phyloP scores from a whole-genome alignment of 768 basidiomycete species.

The Trametes gibbosa region DNA sequence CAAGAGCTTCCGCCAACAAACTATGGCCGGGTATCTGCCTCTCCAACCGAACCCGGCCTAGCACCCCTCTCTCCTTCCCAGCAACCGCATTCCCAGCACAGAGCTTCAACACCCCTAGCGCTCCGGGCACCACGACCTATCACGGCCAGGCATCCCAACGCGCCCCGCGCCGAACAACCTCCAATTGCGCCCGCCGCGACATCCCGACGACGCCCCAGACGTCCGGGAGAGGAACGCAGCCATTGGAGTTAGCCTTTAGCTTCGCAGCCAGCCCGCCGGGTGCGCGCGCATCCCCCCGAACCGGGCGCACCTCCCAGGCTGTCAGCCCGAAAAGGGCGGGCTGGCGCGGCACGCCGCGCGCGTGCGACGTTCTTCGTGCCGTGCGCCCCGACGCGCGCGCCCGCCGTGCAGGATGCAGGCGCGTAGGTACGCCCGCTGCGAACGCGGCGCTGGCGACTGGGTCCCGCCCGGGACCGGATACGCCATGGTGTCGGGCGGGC shows the following conservation, averaged over 20 bases:
- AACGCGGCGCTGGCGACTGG: too few relatives aligned
- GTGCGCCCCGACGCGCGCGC: background rate
- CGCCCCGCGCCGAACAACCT: background rate
- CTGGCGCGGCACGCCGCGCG: constrained; percentile 19
- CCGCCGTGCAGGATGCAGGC: background rate
- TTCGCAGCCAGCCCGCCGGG: background rate
- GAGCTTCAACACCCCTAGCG: too few relatives aligned
- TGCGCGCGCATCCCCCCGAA: constrained; percentile 6
- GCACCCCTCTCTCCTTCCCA: background rate
- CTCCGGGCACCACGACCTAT: too few relatives aligned
- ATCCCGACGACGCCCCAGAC: background rate
- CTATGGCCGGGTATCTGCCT: too few relatives aligned
- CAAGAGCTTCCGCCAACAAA: too few relatives aligned
- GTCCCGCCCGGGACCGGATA: too few relatives aligned
- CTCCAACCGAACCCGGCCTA: too few relatives aligned
- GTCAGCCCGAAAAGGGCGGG: constrained; percentile 7
- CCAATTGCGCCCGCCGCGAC: background rate
- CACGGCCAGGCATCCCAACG: too few relatives aligned
- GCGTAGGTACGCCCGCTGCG: too few relatives aligned
- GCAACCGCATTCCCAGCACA: too few relatives aligned
- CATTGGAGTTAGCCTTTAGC: constrained; percentile 8
- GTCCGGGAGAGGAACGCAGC: too few relatives aligned
- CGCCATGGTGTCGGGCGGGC: too few relatives aligned
- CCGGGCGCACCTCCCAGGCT: constrained; percentile 19
- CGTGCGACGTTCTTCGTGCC: constrained; percentile 4